Conservation (phyloP, 2,329 filamentous ascomycete genomes). For the Leptodontidium sp. region DNA sequence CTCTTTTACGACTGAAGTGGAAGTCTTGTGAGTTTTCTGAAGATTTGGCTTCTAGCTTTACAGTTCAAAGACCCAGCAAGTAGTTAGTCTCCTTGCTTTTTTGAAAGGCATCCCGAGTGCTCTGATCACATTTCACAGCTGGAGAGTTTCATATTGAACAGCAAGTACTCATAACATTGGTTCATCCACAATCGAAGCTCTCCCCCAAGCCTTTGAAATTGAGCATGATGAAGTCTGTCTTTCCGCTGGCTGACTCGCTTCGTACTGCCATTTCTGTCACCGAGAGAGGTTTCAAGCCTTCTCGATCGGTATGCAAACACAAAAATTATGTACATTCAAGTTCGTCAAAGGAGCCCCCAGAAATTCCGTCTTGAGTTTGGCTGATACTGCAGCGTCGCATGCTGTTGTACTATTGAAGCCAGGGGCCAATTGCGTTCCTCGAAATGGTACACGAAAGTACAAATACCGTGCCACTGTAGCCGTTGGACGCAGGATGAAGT, state of each 20-base stretch:
- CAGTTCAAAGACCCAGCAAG: no score
- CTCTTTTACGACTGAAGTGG: no score
- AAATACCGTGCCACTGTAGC: not conserved
- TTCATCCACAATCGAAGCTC: not conserved
- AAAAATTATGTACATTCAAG: not conserved
- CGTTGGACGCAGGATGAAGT: not conserved
- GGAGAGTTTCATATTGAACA: not conserved
- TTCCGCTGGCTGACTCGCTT: not conserved
- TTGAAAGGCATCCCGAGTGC: no score
- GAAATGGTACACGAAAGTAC: not conserved
- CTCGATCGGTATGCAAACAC: not conserved
- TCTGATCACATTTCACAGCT: not conserved
- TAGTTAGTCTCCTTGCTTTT: no score
- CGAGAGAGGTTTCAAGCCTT: not conserved
- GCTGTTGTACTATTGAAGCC: not conserved
- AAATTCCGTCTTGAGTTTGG: not conserved
- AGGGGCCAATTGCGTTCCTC: not conserved
- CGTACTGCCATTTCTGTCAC: not conserved
- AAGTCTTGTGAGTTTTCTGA: no score
- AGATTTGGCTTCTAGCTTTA: no score
- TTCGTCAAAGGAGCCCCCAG: not conserved
- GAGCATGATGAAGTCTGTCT: not conserved
- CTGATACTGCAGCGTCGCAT: slow-evolving; percentile 1
- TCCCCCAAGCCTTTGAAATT: not conserved
- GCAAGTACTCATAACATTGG: not conserved